A percentile compares a stretch with the other conserved stretches of the same genome.
Conservation (phyloP, 495 filamentous ascomycete species). For the Aspergillus coremiiformis region DNA sequence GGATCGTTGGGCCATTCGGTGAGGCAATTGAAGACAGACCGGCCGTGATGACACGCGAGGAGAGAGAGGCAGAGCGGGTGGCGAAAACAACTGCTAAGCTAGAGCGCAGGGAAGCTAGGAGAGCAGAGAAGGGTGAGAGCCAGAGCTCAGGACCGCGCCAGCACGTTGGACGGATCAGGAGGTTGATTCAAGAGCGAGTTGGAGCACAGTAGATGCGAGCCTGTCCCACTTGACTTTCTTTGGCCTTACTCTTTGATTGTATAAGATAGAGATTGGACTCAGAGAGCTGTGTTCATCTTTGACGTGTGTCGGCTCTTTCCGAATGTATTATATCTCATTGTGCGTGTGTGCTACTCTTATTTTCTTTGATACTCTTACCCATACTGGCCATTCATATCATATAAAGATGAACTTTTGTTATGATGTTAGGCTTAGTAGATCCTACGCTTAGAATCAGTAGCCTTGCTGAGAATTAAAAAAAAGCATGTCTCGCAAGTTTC, state of each 20-base stretch:
- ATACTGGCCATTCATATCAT: background rate
- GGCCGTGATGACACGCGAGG: conserved; percentile 54
- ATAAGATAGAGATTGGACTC: background rate
- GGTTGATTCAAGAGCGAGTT: conserved; percentile 12
- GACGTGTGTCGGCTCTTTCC: background rate
- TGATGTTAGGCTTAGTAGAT: too few relatives aligned
- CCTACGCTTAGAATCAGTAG: too few relatives aligned
- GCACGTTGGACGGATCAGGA: conserved; percentile 19
- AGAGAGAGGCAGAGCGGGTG: conserved; percentile 46
- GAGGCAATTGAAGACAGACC: conserved; percentile 53
- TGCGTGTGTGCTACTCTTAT: background rate
- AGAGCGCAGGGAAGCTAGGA: conserved; percentile 35
- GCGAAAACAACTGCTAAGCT: conserved; percentile 44
- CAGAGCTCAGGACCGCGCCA: conserved; percentile 8
- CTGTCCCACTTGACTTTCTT: background rate
- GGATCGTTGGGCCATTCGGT: conserved; percentile 69
- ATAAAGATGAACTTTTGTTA: background rate
- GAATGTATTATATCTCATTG: conserved; percentile 1
- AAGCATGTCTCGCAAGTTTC: too few relatives aligned
- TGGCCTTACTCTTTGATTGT: background rate
- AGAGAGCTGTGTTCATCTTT: background rate
- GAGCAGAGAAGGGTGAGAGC: conserved; percentile 11
- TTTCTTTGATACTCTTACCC: background rate
- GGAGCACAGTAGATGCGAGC: background rate
- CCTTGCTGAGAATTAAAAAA: too few relatives aligned